Evolutionary conservation across 1,139 yeast species (phyloP), one percentile per base, ranked within the genome.

Genomic region (Protomyces gravidus): DNA sequence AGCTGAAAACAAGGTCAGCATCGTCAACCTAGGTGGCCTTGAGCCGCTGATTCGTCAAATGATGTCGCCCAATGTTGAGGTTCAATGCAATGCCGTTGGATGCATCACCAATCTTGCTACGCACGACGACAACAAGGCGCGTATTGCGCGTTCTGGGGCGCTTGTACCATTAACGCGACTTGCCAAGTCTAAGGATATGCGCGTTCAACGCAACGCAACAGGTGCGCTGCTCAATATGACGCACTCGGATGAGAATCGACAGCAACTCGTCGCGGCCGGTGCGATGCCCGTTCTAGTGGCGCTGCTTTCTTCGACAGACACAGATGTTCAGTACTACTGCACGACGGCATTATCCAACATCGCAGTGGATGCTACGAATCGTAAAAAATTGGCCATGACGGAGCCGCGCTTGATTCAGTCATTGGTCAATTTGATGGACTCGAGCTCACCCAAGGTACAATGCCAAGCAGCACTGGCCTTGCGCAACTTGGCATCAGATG

Each of bases 31-130:
- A 96, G 97, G 97, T 32, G 98, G 98, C 1, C 79, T 92, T 63
- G 96, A 90, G 66, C 97, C 97, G 7, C 80, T 92, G 59, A 92
- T 92, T 68, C 85, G 95, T 72, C 98, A 94, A 74, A 92, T 92
- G 99, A 85, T 89, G 86, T 86, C 95, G 49, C 83, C 95, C 61
- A 92, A 94, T 69, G 95, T 92, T 63, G 99, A 92, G 72, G 98
- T 94, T 42, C 98, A 94, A 74, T 92, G 99, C 73, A 92, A 92
- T 71, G 98, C 99, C 2, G 98, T 94, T 61, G 99, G 99, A 7
- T 94, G 98, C 72, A 90, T 92, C 71, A 92, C 99, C 40, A 92
- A 92, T 71, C 80, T 92, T 72, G 98, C 98, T 13, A 92, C 98
- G n/a, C 96, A 89, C 73, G 98, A 92, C 73, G 96, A 89, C 69